Base-by-base conservation (phyloP, 495 filamentous ascomycete species). In the Neurospora sp. region DNA sequence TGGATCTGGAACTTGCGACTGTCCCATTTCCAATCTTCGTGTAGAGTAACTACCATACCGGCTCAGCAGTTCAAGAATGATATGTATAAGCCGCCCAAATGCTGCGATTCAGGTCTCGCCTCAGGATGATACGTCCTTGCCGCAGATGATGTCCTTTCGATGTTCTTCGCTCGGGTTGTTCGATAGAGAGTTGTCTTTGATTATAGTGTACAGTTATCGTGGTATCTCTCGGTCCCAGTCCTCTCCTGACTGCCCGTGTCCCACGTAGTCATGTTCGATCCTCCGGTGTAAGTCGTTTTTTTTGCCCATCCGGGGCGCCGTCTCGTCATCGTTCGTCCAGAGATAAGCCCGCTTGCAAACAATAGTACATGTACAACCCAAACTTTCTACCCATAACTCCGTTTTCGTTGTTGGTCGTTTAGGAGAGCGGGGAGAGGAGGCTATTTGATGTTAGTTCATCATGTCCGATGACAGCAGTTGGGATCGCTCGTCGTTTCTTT, bases 361-460 rank as follows among this genome's bases (percentile, higher is more conserved):
- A 72, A 74, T 73, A 75, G 75, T 79, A 77, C 31, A 76, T 69
- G 59, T 78, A 77, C 75, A 78, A 41, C 42, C 23, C 69, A 18
- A 27, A 44, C 27, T 46, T 72, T 62, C 70, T 62, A 62, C 31
- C 37, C 37, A 18, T 72, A 39, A 20, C n/a, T 73, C 59, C 48
- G 37, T 40, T 7, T 69, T 44, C 23, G 6, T 27, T 46, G 31
- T 20, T 70, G 12, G 44, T 38, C 41, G 23, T 75, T 79, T 85
- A 89, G 72, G 90, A 90, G 76, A 93, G 88, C 44, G 91, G 91
- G 41, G 91, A 93, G 80, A 93, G 89, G 66, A 93, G 84, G 81
- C 91, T 93, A 71, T 44, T 38, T 11, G 20, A 39, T 1, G 74
- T 77, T 69, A 77, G 73, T 54, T 27, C 46, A 39, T 11, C 10